phyloP scores from a whole-genome alignment of 2,329 filamentous ascomycete genomes.

The Aspergillus sp. region DNA sequence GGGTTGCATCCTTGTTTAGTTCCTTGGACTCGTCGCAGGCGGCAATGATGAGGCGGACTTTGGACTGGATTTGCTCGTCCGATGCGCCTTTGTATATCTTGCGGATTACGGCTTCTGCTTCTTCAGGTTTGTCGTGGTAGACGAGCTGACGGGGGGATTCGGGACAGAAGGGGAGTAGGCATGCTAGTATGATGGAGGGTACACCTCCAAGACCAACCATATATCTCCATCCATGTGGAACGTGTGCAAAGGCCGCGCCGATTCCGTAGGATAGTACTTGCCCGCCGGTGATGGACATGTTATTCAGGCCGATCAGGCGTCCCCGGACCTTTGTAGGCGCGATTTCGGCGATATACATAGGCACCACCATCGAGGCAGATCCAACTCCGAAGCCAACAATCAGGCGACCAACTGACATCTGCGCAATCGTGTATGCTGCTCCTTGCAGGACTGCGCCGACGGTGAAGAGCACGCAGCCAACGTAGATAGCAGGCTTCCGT shows the following conservation, averaged over 20 bases:
- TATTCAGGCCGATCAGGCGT: slow-evolving; percentile 40
- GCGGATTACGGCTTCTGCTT: slow-evolving; percentile 35
- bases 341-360: slow-evolving; percentile 52
- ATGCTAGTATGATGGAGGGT: slow-evolving; percentile 47
- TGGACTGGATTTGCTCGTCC: slow-evolving; percentile 43
- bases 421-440: slow-evolving; percentile 38
- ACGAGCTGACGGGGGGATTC: slow-evolving; percentile 27
- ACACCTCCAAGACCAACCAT: slow-evolving; percentile 53
- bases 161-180: slow-evolving; percentile 48
- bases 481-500: slow-evolving; percentile 44
- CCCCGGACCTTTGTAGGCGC: slow-evolving; percentile 52
- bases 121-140: slow-evolving; percentile 19
- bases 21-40: no score
- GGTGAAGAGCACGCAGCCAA: slow-evolving; percentile 43
- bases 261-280: slow-evolving; percentile 45
- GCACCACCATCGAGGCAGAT: slow-evolving; percentile 49
- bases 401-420: slow-evolving; percentile 48
- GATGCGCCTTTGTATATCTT: slow-evolving; percentile 31
- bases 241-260: slow-evolving; percentile 43
- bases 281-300: slow-evolving; percentile 47
- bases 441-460: slow-evolving; percentile 40
- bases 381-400: slow-evolving; percentile 53
- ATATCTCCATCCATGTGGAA: slow-evolving; percentile 50
- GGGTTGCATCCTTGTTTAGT: slow-evolving; percentile 38
- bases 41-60: slow-evolving; percentile 35